Evolutionary conservation across 2,329 filamentous ascomycete genomes (phyloP).

Genomic region (Penicillium italicum): DNA sequence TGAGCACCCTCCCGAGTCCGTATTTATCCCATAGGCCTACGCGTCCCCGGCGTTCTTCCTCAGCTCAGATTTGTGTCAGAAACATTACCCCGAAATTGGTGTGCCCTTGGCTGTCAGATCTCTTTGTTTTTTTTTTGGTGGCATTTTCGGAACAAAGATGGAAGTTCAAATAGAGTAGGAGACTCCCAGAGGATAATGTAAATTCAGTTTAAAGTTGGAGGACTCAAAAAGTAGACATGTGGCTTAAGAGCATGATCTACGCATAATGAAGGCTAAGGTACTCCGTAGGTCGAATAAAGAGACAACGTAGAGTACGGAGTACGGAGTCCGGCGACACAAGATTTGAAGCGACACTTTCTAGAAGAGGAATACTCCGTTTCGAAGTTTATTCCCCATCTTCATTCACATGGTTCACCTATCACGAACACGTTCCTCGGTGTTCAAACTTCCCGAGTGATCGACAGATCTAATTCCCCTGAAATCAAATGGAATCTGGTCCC

Average conservation of each 20-base stretch:
- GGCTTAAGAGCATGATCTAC: too few species aligned
- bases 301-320: not conserved
- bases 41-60: slow-evolving; percentile 1
- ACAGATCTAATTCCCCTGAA: slow-evolving; percentile 2
- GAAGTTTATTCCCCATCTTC: not conserved
- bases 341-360: not conserved
- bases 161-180: not conserved
- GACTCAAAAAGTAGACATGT: not conserved
- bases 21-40: not conserved
- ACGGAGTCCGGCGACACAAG: not conserved
- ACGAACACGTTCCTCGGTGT: not conserved
- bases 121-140: not conserved
- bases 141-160: not conserved
- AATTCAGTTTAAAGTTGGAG: not conserved
- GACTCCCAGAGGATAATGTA: not conserved
- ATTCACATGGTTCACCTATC: not conserved
- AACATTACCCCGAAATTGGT: slow-evolving; percentile 6
- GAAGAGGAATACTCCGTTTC: not conserved
- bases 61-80: not conserved
- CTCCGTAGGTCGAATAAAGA: too few species aligned
- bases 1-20: too few species aligned
- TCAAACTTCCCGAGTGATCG: not conserved
- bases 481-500: not conserved
- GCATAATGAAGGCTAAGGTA: too few species aligned
- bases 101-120: not conserved